Conservation (phyloP, 495 filamentous ascomycete species). For the Penicillium chermesinum region DNA sequence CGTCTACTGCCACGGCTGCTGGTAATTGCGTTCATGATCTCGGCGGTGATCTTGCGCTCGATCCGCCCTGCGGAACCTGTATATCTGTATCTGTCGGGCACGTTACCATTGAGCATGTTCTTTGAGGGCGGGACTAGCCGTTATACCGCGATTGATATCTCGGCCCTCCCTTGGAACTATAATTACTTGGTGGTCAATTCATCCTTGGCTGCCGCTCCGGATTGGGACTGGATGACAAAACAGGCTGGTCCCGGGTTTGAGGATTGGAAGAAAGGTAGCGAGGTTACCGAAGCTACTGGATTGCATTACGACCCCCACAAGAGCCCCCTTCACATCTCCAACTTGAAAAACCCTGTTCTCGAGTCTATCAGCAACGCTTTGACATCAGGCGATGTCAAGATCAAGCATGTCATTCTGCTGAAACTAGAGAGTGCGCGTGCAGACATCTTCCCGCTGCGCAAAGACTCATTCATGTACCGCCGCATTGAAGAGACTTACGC, state of each 20-base stretch:
- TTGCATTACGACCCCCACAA: slow-evolving; percentile 34
- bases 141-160: slow-evolving; percentile 20
- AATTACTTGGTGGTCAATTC: slow-evolving; percentile 18
- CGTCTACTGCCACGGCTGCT: not conserved
- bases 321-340: slow-evolving; percentile 45
- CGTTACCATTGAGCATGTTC: slow-evolving; percentile 24
- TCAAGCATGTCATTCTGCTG: slow-evolving; percentile 45
- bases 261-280: slow-evolving; percentile 17
- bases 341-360: slow-evolving; percentile 37
- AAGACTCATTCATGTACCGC: slow-evolving; percentile 36
- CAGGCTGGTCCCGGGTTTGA: slow-evolving; percentile 23
- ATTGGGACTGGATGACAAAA: slow-evolving; percentile 30
- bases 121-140: slow-evolving; percentile 23
- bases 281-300: not conserved
- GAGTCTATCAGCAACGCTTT: slow-evolving; percentile 29
- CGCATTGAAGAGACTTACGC: slow-evolving; percentile 33
- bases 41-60: slow-evolving; percentile 18
- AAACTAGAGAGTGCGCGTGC: slow-evolving; percentile 46
- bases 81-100: slow-evolving; percentile 29
- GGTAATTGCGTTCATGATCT: slow-evolving; percentile 16
- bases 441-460: slow-evolving; percentile 46
- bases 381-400: slow-evolving; percentile 31
- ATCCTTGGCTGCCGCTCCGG: slow-evolving; percentile 19
- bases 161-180: slow-evolving; percentile 15
- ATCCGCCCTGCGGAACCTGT: slow-evolving; percentile 28